Conservation (phyloP, 225 moss, liverwort and hornwort genomes). For the Antitrichia curtipendula region DNA sequence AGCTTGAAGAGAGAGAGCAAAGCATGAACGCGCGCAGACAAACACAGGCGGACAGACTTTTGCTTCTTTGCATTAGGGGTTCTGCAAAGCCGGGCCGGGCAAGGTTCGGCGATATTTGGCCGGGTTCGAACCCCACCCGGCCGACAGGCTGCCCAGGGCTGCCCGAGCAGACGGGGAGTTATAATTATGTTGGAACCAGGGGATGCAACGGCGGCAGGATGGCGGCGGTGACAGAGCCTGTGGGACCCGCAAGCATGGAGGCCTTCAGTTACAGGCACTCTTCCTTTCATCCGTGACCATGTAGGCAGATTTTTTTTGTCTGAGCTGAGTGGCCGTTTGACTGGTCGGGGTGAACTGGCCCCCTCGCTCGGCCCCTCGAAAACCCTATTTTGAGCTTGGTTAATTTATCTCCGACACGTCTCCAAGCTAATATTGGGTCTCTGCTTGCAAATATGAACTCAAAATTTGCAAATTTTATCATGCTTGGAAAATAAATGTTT, state of each 20-base stretch:
- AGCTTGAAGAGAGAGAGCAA: conserved; percentile 21
- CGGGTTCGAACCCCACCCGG: background rate
- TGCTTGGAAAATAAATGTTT: no score
- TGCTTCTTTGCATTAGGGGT: background rate
- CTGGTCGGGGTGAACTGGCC: no score
- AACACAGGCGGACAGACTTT: background rate
- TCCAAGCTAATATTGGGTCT: no score
- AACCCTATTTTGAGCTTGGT: no score
- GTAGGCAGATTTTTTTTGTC: no score
- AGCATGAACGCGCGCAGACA: background rate
- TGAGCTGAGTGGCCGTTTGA: no score
- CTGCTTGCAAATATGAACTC: no score
- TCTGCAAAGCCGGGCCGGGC: background rate
- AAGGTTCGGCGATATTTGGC: background rate
- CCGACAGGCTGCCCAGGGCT: conserved; percentile 9
- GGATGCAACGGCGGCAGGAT: conserved; percentile 16
- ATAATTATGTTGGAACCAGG: conserved; percentile 4
- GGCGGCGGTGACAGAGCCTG: conserved; percentile 31
- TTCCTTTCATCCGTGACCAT: no score
- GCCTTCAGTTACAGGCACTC: background rate
- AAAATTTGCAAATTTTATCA: no score
- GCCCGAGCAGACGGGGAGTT: background rate
- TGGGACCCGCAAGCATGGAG: background rate
- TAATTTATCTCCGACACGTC: no score
- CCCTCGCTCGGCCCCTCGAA: no score